These are phyloP conservation scores for Trichoderma sp. DNA, from an alignment of 2,329 filamentous ascomycete species.

Conservation along the genomic window DNA sequence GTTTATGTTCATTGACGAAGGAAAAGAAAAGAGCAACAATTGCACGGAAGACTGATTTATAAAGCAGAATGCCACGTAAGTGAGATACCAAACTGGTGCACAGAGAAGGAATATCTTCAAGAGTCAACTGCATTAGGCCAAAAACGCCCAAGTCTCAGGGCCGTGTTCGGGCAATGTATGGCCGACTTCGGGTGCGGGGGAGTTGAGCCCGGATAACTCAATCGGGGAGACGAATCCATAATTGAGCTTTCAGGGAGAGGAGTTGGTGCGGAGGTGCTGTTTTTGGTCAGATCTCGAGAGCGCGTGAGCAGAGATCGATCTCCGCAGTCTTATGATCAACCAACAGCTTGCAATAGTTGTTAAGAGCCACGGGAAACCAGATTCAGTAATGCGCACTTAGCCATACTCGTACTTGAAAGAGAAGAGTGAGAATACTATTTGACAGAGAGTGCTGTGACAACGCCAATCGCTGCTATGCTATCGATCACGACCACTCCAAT, in stretches of 20 bases:
- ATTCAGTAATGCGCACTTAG: background rate
- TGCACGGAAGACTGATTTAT: too few relatives aligned
- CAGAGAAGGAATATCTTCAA: background rate
- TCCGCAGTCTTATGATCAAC: background rate
- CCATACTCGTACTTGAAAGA: background rate
- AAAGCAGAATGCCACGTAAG: background rate
- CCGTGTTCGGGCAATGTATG: background rate
- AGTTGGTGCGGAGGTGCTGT: background rate
- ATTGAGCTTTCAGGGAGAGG: background rate
- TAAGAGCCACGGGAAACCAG: background rate
- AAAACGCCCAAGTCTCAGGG: background rate
- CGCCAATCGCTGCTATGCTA: background rate
- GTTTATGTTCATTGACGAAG: background rate
- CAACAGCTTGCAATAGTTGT: background rate
- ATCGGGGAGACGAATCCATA: background rate
- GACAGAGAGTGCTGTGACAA: background rate
- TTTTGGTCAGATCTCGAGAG: background rate
- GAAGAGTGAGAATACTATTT: background rate
- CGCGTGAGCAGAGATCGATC: background rate
- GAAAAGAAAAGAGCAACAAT: background rate
- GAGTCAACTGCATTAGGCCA: background rate
- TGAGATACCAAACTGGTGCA: background rate
- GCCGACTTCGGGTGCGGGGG: constrained; percentile 16
- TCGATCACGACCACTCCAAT: background rate
- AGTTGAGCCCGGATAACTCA: background rate